Conservation (phyloP, 257 asterid genomes). For the Hygrophila difformis region DNA sequence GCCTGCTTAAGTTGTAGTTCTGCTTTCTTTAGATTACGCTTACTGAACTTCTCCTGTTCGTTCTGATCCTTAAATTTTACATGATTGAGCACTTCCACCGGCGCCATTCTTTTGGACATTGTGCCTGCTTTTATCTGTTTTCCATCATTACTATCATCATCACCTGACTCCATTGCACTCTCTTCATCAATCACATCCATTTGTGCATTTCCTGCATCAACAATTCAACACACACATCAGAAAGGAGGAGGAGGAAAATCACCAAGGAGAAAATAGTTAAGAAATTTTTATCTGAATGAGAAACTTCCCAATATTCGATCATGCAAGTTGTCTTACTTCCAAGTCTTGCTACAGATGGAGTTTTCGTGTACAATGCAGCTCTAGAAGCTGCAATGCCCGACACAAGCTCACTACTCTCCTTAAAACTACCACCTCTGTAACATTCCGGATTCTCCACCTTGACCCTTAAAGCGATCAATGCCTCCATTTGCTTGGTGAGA, state of each 20-base stretch:
- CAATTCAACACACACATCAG: too few relatives aligned
- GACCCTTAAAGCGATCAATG: slow-evolving; percentile 65
- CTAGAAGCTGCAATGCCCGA: slow-evolving; percentile 11
- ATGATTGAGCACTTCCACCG: slow-evolving; percentile 26
- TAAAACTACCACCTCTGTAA: slow-evolving; percentile 20
- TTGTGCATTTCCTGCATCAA: slow-evolving; percentile 22
- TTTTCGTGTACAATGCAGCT: slow-evolving; percentile 19
- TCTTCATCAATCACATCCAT: slow-evolving; percentile 36
- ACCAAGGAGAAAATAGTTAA: too few relatives aligned
- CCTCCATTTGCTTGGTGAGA: slow-evolving; percentile 74
- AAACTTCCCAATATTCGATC: too few relatives aligned
- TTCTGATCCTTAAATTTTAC: slow-evolving; percentile 13
- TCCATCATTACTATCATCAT: slow-evolving; percentile 6
- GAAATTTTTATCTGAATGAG: too few relatives aligned
- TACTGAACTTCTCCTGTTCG: slow-evolving; percentile 47
- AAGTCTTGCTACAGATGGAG: slow-evolving; percentile 27
- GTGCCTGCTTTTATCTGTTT: slow-evolving; percentile 11
- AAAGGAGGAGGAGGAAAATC: not conserved
- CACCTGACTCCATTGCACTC: slow-evolving; percentile 2
- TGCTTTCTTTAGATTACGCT: slow-evolving; percentile 48
- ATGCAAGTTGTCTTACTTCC: slow-evolving; percentile 23
- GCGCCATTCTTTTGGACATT: slow-evolving; percentile 18
- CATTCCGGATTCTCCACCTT: slow-evolving; percentile 46
- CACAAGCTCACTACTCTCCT: slow-evolving; percentile 23
- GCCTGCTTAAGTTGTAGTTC: slow-evolving; percentile 52